These are phyloP conservation scores for Pluteus cervinus DNA, from an alignment of 768 basidiomycete genomes.

Conservation along the genomic window DNA sequence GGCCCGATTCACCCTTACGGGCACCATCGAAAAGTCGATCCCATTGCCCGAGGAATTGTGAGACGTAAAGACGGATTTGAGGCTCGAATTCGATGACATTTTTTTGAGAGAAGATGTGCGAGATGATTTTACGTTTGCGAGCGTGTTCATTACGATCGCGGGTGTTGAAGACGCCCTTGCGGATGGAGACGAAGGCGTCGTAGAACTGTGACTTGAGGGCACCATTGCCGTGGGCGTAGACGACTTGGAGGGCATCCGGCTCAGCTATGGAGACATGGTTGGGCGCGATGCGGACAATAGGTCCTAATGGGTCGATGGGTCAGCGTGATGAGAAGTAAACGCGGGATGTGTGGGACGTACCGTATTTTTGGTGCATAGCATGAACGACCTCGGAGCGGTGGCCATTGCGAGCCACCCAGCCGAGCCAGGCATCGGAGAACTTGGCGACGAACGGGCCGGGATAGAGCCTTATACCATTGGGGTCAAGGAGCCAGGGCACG, in stretches of 20 bases:
- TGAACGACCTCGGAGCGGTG: constrained; percentile 76
- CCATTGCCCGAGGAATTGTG: constrained; percentile 64
- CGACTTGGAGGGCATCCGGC: constrained; percentile 65
- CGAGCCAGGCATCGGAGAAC: constrained; percentile 73
- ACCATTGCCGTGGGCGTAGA: constrained; percentile 85
- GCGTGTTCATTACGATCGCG: constrained; percentile 74
- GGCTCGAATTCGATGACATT: constrained; percentile 84
- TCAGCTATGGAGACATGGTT: constrained; percentile 75
- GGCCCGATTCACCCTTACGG: constrained; percentile 46
- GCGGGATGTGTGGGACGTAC: constrained; percentile 27
- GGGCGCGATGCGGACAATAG: constrained; percentile 66
- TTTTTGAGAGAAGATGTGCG: constrained; percentile 81
- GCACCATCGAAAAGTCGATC: constrained; percentile 58
- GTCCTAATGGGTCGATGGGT: constrained; percentile 32
- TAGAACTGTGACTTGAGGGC: constrained; percentile 76
- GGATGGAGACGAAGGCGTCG: constrained; percentile 72
- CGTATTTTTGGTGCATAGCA: constrained; percentile 65
- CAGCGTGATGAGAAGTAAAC: not conserved
- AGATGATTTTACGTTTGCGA: constrained; percentile 88
- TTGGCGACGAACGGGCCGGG: constrained; percentile 71
- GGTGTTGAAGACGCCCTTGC: constrained; percentile 72
- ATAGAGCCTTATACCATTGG: constrained; percentile 50
- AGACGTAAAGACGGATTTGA: constrained; percentile 57
- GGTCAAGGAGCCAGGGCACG: constrained; percentile 50
- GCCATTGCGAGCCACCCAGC: constrained; percentile 55